Percentiles rank a stretch among this genome's conserved stretches.
Evolutionary conservation across 2,329 filamentous ascomycete species (phyloP).

Genomic region (Sodiomyces alkalinus): DNA sequence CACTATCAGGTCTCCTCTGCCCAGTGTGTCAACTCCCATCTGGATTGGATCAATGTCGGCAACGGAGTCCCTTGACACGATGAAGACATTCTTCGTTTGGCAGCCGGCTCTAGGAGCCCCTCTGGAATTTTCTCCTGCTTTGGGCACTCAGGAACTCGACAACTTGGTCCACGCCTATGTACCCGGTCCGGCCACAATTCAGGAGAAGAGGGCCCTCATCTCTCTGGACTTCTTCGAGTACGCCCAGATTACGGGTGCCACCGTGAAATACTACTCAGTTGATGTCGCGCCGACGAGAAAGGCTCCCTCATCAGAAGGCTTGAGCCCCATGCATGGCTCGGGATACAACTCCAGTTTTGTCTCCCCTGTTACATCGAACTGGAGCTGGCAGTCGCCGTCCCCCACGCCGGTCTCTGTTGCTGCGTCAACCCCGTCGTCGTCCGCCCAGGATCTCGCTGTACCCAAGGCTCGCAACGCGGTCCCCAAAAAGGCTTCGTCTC

Average conservation of each 20-base stretch:
- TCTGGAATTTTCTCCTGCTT: constrained; percentile 50
- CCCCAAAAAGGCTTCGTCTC: constrained; percentile 9
- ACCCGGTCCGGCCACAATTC: constrained; percentile 33
- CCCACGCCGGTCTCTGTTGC: constrained; percentile 14
- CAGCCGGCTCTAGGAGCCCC: constrained; percentile 40
- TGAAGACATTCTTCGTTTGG: constrained; percentile 42
- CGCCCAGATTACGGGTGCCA: constrained; percentile 35
- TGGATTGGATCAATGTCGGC: constrained; percentile 13
- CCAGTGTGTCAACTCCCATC: background rate
- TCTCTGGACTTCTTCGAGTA: constrained; percentile 45
- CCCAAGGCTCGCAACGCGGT: constrained; percentile 13
- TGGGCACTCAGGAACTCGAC: constrained; percentile 47
- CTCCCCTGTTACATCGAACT: constrained; percentile 33
- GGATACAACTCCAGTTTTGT: constrained; percentile 28
- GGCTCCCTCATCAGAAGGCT: constrained; percentile 27
- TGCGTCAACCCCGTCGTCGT: constrained; percentile 15
- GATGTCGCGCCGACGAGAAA: constrained; percentile 19
- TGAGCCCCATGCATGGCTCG: constrained; percentile 27
- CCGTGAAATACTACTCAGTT: constrained; percentile 46
- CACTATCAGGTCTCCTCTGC: background rate
- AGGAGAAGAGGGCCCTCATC: constrained; percentile 42
- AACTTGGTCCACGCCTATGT: constrained; percentile 43
- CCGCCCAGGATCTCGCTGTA: constrained; percentile 11
- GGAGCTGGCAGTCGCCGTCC: constrained; percentile 35
- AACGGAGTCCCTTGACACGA: constrained; percentile 20